Evolutionary conservation across 192 early-diverging fungal species (phyloP), one percentile per base, ranked within the genome.

Genomic region (Martensiomyces pterosporus): DNA sequence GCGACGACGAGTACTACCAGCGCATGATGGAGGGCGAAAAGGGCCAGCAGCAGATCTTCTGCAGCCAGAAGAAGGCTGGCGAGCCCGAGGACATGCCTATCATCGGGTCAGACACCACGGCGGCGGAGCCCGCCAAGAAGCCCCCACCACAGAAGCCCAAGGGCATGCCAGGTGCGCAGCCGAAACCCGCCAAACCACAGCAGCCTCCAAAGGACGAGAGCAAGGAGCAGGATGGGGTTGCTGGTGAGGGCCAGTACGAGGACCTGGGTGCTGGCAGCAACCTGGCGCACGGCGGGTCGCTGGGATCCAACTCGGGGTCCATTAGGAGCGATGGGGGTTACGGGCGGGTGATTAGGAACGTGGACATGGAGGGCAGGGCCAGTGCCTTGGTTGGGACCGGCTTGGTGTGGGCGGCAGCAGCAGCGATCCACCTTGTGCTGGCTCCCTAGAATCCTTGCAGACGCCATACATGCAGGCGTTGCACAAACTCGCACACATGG

Each of bases 61-160:
- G 67, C 43, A 70, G 67, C 51, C 67, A 70, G 51, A 63, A 47
- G 33, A 47, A 24, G 16, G 22, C 45, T 0, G 67, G 55, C 10
- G 67, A 70, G 43, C 55, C 67, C 47, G 67, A 59, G n/a, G 67
- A 70, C 13, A 17, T 70, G 51, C 60, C 67, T 2, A 64, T 71
- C 24, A 64, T 64, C 33, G 67, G 60, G 2, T 58, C 60, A 0
- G 67, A 64, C 13, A 48, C 43, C 12, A 40, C 29, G 8, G 19
- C 39, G 25, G 24, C 36, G 15, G 29, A 27, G 21, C 33, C 43
- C 18, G 16, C 34, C 9, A 55, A 58, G 33, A 42, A 52, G 17
- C n/a, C n/a, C n/a, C n/a, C n/a, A n/a, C n/a, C n/a, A n/a, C n/a
- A n/a, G n/a, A 24, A 16, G 10, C 0, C 14, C 21, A 32, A 32